Evolutionary conservation across 345 rosid species (phyloP).

Genomic region (Boechera retrofracta): DNA sequence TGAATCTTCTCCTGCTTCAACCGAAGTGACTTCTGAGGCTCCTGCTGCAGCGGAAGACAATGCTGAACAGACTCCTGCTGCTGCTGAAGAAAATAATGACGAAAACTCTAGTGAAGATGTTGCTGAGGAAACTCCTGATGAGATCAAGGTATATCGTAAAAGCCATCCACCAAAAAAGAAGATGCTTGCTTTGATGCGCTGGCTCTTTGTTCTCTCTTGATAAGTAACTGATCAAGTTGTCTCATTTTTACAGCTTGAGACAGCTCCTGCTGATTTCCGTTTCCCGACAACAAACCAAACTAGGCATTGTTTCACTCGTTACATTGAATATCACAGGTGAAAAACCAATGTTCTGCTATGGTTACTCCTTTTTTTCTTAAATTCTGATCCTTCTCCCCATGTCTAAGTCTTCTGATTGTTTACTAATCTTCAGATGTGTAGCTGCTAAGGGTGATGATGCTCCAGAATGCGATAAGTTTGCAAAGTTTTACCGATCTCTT

Average conservation of each 20-base stretch:
- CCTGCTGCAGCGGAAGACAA: constrained; percentile 44
- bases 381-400: background rate
- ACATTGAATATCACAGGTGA: constrained; percentile 91
- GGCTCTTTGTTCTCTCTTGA: constrained; percentile 4
- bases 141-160: constrained; percentile 65
- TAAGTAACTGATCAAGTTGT: background rate
- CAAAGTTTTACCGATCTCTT: constrained; percentile 93
- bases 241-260: constrained; percentile 71
- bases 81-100: constrained; percentile 49
- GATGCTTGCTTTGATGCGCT: background rate
- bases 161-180: background rate
- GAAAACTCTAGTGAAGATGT: too few species aligned
- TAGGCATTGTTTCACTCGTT: constrained; percentile 97
- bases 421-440: constrained; percentile 59
- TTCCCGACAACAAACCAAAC: constrained; percentile 99
- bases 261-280: constrained; percentile 98
- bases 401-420: background rate
- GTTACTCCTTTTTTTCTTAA: background rate
- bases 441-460: constrained; percentile 98
- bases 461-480: constrained; percentile 84
- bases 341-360: background rate
- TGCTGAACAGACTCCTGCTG: constrained; percentile 43
- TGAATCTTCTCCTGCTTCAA: constrained; percentile 45
- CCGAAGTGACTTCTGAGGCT: constrained; percentile 50
- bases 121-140: constrained; percentile 68